A percentile compares a stretch with the other conserved stretches of the same genome.
Evolutionary conservation across 2,329 filamentous ascomycete genomes (phyloP).

Genomic region (Paecilomyces niveus): DNA sequence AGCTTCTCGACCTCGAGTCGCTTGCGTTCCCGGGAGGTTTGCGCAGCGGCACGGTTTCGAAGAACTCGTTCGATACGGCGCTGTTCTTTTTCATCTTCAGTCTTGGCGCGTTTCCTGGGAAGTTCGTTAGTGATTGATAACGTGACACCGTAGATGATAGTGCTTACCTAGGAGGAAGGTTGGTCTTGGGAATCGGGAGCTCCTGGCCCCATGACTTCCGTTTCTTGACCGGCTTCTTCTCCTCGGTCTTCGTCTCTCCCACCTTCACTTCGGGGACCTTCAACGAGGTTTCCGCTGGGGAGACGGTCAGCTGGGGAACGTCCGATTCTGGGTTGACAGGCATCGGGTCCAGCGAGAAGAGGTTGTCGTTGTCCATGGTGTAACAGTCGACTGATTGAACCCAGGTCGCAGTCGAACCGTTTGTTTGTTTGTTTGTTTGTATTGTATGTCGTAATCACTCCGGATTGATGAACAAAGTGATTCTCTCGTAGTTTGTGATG

Average conservation of each 20-base stretch:
- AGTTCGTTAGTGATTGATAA: conserved; percentile 7
- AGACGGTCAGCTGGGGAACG: conserved; percentile 31
- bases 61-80: conserved; percentile 94
- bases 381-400: conserved; percentile 2
- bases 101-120: conserved; percentile 87
- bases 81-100: conserved; percentile 97
- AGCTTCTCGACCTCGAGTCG: conserved; percentile 81
- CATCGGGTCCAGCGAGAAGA: conserved; percentile 25
- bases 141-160: background rate
- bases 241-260: conserved; percentile 32
- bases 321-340: conserved; percentile 24
- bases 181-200: conserved; percentile 92
- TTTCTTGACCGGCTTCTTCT: conserved; percentile 79
- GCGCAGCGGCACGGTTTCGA: conserved; percentile 88
- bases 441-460: background rate
- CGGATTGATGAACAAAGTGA: background rate
- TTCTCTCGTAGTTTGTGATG: background rate
- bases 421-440: background rate
- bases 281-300: conserved; percentile 34
- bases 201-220: conserved; percentile 98
- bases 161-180: conserved; percentile 76
- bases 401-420: too few relatives aligned
- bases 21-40: conserved; percentile 94
- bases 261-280: conserved; percentile 18
- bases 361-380: conserved; percentile 22